A percentile compares a stretch with the other conserved stretches of the same genome.
These are phyloP conservation scores for Aspergillus puulaauensis DNA, from an alignment of 2,329 filamentous ascomycete species.

Conservation along the genomic window DNA sequence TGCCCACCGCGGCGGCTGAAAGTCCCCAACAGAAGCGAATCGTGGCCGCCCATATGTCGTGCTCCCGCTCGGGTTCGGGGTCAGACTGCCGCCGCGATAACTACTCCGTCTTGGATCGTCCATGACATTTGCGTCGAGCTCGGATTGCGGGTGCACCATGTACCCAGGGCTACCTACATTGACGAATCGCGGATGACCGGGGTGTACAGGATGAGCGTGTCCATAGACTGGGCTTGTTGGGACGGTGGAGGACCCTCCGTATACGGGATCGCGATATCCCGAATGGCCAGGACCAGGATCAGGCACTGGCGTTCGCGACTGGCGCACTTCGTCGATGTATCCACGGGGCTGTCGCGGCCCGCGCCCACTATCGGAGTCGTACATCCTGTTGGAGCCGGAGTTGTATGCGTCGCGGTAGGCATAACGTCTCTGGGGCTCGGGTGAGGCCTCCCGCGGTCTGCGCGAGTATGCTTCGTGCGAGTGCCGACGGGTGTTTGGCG, in stretches of 20 bases:
- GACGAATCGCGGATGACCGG: slow-evolving; percentile 15
- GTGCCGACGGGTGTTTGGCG: slow-evolving; percentile 30
- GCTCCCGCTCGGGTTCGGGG: neutral
- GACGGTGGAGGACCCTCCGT: slow-evolving; percentile 14
- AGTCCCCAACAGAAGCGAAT: slow-evolving; percentile 8
- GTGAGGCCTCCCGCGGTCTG: slow-evolving; percentile 30
- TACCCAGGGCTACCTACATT: slow-evolving; percentile 14
- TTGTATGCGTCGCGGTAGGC: slow-evolving; percentile 12
- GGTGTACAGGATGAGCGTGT: slow-evolving; percentile 5
- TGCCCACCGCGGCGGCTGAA: slow-evolving; percentile 6
- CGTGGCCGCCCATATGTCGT: neutral
- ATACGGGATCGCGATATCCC: slow-evolving; percentile 16
- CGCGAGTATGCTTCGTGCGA: slow-evolving; percentile 36
- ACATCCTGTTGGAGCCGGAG: slow-evolving; percentile 10
- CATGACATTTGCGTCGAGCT: slow-evolving; percentile 18
- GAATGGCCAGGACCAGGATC: neutral
- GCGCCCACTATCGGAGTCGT: slow-evolving; percentile 22
- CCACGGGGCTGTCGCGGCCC: slow-evolving; percentile 7
- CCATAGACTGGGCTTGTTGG: slow-evolving; percentile 12
- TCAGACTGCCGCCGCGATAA: slow-evolving; percentile 2
- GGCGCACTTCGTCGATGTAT: slow-evolving; percentile 18
- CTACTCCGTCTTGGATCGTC: slow-evolving; percentile 27
- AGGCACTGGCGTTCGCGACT: slow-evolving; percentile 8
- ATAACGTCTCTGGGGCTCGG: slow-evolving; percentile 17
- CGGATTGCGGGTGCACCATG: slow-evolving; percentile 23